phyloP scores from a whole-genome alignment of 2,329 filamentous ascomycete species.

The Truncatella angustata region DNA sequence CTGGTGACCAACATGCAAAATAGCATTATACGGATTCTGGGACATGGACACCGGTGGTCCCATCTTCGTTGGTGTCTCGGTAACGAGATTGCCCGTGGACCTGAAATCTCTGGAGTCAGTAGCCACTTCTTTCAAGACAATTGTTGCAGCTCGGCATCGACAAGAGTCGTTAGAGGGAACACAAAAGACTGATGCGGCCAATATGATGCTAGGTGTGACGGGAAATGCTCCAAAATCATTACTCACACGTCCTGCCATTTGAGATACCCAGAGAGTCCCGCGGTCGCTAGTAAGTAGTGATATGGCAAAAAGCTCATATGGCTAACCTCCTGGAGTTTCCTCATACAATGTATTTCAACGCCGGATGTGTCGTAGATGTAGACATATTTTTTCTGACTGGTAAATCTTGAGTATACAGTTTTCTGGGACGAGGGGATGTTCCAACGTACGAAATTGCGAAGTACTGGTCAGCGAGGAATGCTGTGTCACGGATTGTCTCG shows the following conservation, averaged over 20 bases:
- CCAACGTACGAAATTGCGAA: slow-evolving; percentile 97
- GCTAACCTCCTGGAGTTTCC: slow-evolving; percentile 85
- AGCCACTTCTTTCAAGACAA: not conserved
- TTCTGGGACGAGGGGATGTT: too few species aligned
- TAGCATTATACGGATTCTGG: slow-evolving; percentile 90
- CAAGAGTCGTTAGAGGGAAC: too few species aligned
- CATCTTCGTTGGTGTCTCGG: slow-evolving; percentile 51
- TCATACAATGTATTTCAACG: slow-evolving; percentile 87
- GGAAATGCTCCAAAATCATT: too few species aligned
- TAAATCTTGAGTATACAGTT: too few species aligned
- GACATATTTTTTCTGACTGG: slow-evolving; percentile 91
- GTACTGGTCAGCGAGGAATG: slow-evolving; percentile 91
- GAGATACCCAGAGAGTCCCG: slow-evolving; percentile 69
- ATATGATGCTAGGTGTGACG: not conserved
- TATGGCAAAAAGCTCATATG: slow-evolving; percentile 96
- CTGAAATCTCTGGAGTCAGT: not conserved
- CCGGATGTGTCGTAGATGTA: slow-evolving; percentile 95
- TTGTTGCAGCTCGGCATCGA: too few species aligned
- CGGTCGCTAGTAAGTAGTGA: slow-evolving; percentile 87
- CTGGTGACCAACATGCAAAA: slow-evolving; percentile 89
- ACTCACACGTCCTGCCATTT: slow-evolving; percentile 95
- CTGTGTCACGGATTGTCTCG: slow-evolving; percentile 85
- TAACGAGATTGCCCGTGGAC: slow-evolving; percentile 66
- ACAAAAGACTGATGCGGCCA: not conserved
- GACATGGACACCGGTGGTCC: slow-evolving; percentile 80